Percentiles rank a stretch among this genome's conserved stretches.
Conservation (phyloP, 164 flowering plant genomes). For the Vitis amurensis region DNA sequence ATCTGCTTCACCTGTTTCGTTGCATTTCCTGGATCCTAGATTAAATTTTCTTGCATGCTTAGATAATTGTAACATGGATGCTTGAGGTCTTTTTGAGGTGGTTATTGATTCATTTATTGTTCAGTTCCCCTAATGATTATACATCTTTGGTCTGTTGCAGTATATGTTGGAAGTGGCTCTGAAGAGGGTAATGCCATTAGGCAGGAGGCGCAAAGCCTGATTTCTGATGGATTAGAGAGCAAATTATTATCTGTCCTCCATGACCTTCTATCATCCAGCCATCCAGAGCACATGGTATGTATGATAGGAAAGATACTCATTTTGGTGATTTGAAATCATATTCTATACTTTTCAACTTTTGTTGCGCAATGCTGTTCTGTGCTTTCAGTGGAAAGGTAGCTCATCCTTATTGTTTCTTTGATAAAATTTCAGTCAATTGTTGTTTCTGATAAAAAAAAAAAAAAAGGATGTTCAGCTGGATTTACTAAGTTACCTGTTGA, state of each 20-base stretch:
- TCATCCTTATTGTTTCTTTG: too few relatives aligned
- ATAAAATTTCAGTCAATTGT: too few relatives aligned
- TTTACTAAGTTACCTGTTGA: too few relatives aligned
- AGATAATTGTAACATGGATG: neutral
- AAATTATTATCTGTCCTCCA: conserved; percentile 48
- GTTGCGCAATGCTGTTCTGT: too few relatives aligned
- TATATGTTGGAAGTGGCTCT: conserved; percentile 46
- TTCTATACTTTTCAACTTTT: neutral
- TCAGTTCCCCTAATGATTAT: neutral
- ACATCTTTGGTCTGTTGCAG: conserved; percentile 36
- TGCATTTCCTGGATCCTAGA: neutral
- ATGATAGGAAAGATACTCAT: conserved; percentile 1
- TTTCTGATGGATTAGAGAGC: conserved; percentile 75
- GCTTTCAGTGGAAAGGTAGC: too few relatives aligned
- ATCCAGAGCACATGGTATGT: conserved; percentile 80
- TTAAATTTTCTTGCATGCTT: neutral
- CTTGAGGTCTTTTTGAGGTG: neutral
- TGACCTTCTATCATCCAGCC: conserved; percentile 51
- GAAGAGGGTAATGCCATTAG: conserved; percentile 33
- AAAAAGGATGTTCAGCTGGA: too few relatives aligned
- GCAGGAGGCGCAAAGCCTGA: conserved; percentile 52
- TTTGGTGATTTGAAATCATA: neutral
- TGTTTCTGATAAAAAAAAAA: too few relatives aligned
- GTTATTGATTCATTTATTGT: neutral
- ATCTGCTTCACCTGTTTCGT: neutral